Evolutionary conservation across 257 asterid genomes (phyloP), one percentile per base, ranked within the genome.

Genomic region (Orobanche coerulescens): DNA sequence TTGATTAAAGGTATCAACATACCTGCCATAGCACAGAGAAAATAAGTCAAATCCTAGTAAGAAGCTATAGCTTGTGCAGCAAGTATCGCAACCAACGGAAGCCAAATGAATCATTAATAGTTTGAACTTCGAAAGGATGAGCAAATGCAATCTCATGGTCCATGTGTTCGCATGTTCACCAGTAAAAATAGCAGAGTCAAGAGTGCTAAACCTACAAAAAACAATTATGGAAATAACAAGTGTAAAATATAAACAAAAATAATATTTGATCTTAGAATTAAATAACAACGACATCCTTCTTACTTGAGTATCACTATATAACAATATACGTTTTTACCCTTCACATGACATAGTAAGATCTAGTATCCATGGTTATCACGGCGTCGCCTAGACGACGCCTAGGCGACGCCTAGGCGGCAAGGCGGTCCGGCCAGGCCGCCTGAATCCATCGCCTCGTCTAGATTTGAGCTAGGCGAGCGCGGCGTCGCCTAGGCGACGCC

Each of bases 1-100:
- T 80, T 75, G 74, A 75, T 86, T 88, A 60, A 82, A 82, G 61
- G 82, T 76, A 63, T 76, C 82, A 0, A 76, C 82, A 8, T 76
- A 76, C 73, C 82, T 76, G 28, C 62, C 34, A 68, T 9, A 44
- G n/a, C 53, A 73, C 6, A 33, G 13, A 55, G 48, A 49, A 43
- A n/a, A 18, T 44, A 37, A 69, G 66, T 39, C 10, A 54, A 59
- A 58, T 43, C 39, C 25, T 26, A 34, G 2, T 58, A 14, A 11
- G 19, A 14, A 50, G 23, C 64, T 20, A 4, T 3, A 14, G 3
- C 2, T 14, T 15, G 3, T 9, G 25, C 61, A 40, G 34, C 30
- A 40, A 18, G 49, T 4, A 18, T 11, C 43, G 6, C 8, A 20
- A 31, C 14, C 24, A 18, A 44, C 30, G 42, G 31, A 57, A 33